A percentile compares a stretch with the other conserved stretches of the same genome.
Evolutionary conservation across 805 yeast species (phyloP).

Genomic region (Cyberlindnera veronae): DNA sequence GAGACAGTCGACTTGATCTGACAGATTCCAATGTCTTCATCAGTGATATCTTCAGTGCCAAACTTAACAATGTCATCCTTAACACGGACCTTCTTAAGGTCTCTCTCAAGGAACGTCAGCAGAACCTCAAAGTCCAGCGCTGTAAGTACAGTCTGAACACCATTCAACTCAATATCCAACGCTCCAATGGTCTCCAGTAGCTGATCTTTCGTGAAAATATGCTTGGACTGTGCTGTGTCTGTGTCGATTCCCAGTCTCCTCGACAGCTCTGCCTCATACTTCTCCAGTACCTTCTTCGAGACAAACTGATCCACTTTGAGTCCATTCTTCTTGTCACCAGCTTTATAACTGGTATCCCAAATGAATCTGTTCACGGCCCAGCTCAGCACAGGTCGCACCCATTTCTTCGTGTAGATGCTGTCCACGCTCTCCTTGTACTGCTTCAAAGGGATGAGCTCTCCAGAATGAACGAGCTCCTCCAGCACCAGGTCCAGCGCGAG

Average conservation of each 20-base stretch:
- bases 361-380: slow-evolving; percentile 25
- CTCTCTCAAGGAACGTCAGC: slow-evolving; percentile 22
- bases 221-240: slow-evolving; percentile 5
- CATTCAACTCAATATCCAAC: slow-evolving; percentile 7
- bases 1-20: slow-evolving; percentile 30
- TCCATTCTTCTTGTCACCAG: slow-evolving; percentile 15
- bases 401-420: slow-evolving; percentile 20
- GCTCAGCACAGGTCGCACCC: slow-evolving; percentile 23
- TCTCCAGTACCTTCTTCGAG: slow-evolving; percentile 19
- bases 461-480: slow-evolving; percentile 30
- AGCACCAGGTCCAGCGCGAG: slow-evolving; percentile 34
- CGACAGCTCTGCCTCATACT: slow-evolving; percentile 10
- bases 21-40: slow-evolving; percentile 32
- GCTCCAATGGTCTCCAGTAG: slow-evolving; percentile 9
- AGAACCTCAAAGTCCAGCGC: slow-evolving; percentile 23
- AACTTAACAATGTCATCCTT: slow-evolving; percentile 22
- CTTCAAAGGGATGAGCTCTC: slow-evolving; percentile 27
- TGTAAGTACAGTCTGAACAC: slow-evolving; percentile 3
- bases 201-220: slow-evolving; percentile 16
- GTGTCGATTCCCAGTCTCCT: slow-evolving; percentile 1
- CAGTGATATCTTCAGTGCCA: slow-evolving; percentile 27
- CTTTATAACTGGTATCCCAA: slow-evolving; percentile 23
- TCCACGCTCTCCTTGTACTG: slow-evolving; percentile 21
- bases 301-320: slow-evolving; percentile 22
- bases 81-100: slow-evolving; percentile 12